Percentiles rank a stretch among this genome's conserved stretches.
phyloP scores from a whole-genome alignment of 1,284 basidiomycete species.

The Ceratobasidium sp. region DNA sequence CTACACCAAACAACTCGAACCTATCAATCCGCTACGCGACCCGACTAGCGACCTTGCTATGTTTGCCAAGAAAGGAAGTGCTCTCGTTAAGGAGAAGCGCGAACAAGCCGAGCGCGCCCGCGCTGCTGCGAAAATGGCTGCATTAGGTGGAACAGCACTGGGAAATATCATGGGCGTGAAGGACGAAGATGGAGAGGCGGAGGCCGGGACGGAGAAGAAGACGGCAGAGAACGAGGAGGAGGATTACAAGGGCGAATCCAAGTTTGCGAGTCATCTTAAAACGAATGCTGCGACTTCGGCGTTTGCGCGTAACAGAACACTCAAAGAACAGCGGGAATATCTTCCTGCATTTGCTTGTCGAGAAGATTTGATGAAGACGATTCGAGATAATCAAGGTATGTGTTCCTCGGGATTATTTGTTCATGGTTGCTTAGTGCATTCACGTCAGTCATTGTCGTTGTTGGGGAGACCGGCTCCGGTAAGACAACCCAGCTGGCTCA shows the following conservation, averaged over 20 bases:
- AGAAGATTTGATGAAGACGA: constrained; percentile 89
- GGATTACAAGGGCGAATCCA: constrained; percentile 93
- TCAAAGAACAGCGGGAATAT: constrained; percentile 97
- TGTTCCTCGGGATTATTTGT: not conserved
- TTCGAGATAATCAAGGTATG: constrained; percentile 95
- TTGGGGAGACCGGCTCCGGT: constrained; percentile 96
- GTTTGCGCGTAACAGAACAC: constrained; percentile 85
- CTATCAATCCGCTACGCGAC: constrained; percentile 97
- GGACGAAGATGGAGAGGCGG: constrained; percentile 90
- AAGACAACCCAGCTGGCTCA: constrained; percentile 95
- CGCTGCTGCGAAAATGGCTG: constrained; percentile 94
- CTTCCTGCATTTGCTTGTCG: constrained; percentile 98
- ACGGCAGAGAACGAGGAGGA: constrained; percentile 72
- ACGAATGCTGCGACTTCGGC: constrained; percentile 80
- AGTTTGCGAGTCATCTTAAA: constrained; percentile 94
- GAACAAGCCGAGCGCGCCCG: constrained; percentile 96
- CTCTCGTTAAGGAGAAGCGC: constrained; percentile 93
- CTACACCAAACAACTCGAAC: constrained; percentile 96
- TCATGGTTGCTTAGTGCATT: not conserved
- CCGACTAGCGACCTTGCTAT: constrained; percentile 94
- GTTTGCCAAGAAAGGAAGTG: constrained; percentile 95
- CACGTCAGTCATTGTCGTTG: constrained; percentile 84
- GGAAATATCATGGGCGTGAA: constrained; percentile 99
- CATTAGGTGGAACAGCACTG: constrained; percentile 90
- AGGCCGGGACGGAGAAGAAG: constrained; percentile 70